These are phyloP conservation scores for Celoporthe dispersa DNA, from an alignment of 2,329 filamentous ascomycete species.

Conservation along the genomic window DNA sequence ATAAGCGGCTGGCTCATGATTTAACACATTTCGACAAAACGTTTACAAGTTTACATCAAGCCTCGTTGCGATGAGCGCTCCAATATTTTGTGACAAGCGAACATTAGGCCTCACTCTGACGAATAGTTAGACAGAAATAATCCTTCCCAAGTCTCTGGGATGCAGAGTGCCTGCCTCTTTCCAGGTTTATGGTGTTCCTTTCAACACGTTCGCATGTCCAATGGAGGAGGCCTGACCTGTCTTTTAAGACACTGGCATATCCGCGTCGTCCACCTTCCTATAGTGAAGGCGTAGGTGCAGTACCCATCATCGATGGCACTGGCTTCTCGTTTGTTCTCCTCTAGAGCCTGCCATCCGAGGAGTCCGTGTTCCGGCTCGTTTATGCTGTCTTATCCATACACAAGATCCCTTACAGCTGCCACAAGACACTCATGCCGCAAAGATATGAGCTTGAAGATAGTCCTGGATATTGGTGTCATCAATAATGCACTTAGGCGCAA, in stretches of 20 bases:
- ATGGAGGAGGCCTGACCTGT: neutral
- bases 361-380: conserved; percentile 35
- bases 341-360: conserved; percentile 31
- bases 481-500: conserved; percentile 33
- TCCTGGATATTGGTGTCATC: conserved; percentile 36
- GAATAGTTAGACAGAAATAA: neutral
- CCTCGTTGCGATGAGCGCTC: neutral
- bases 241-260: neutral
- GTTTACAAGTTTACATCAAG: neutral
- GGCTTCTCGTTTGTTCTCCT: conserved; percentile 30
- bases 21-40: too few relatives aligned
- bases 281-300: conserved; percentile 31
- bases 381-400: conserved; percentile 35
- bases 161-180: conserved; percentile 7
- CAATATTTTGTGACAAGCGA: neutral
- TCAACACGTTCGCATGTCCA: neutral
- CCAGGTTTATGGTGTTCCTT: neutral
- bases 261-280: neutral
- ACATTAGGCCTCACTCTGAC: neutral
- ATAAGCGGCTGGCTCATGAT: neutral
- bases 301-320: conserved; percentile 34
- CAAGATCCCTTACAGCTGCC: conserved; percentile 30
- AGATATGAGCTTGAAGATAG: conserved; percentile 34
- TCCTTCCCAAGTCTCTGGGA: conserved; percentile 6
- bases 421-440: conserved; percentile 31